Base-by-base conservation (phyloP, 257 asterid genomes). In the Salvia hispanica region DNA sequence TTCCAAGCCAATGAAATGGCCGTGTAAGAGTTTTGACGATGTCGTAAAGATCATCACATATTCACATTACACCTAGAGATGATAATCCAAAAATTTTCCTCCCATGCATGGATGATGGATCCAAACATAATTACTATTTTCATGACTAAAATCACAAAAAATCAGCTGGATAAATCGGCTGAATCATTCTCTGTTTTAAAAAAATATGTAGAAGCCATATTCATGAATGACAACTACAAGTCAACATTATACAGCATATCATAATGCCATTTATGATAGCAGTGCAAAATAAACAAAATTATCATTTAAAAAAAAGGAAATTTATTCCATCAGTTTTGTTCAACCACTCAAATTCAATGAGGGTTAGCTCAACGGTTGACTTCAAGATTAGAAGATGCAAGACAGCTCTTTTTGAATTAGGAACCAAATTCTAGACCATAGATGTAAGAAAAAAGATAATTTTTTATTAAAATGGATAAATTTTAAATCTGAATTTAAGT, bases 291-390 rank as follows among this genome's bases (percentile, higher is more conserved):
- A 34, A 4, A 46, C 7, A 12, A 67, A 57, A 7, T 42, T 66
- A 55, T 39, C 10, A 25, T 25, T 39, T 34, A 21, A 59, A 66
- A 40, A 18, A 25, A 46, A 18, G 52, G 44, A 66, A 51, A 52
- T 37, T 53, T 60, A 28, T 46, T 58, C 52, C 60, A 62, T 73
- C 66, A 52, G 67, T 69, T 71, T 62, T 66, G 64, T 60, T 74
- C 73, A 82, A 77, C 84, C 66, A 79, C 77, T 51, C 55, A 28
- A 68, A 70, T 72, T 79, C 67, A 72, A 72, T 65, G 39, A 64
- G 56, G 71, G 62, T 71, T 58, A 34, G 64, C 58, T 66, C 70
- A 70, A 50, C 0, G 50, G 74, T 75, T 72, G 83, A 82, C 74
- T 75, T 51, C 43, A 37, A 43, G 58, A 11, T 75, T 10, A 47